Percentiles rank a stretch among this genome's conserved stretches.
Evolutionary conservation across 2,329 filamentous ascomycete species (phyloP).

Genomic region (Paraphaeosphaeria minitans): DNA sequence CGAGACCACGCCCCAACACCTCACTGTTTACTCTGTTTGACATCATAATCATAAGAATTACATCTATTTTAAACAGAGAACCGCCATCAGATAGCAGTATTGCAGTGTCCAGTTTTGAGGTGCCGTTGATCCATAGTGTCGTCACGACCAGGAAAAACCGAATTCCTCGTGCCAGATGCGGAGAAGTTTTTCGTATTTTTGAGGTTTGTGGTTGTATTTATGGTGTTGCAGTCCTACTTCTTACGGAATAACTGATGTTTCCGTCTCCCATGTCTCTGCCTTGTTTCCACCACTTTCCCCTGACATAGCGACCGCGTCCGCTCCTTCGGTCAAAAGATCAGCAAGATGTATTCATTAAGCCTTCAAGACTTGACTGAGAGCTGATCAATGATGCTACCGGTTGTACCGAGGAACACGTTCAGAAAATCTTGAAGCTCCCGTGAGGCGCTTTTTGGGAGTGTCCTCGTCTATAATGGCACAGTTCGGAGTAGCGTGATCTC

Average conservation of each 20-base stretch:
- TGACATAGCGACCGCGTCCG: not conserved
- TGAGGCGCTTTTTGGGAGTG: conserved; percentile 3
- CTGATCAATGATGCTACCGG: conserved; percentile 9
- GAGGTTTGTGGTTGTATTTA: not conserved
- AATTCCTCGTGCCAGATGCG: not conserved
- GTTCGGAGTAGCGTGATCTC: conserved; percentile 3
- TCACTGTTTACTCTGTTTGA: not conserved
- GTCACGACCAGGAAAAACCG: not conserved
- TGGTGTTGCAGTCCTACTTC: conserved; percentile 6
- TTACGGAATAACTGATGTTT: conserved; percentile 10
- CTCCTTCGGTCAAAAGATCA: conserved; percentile 11
- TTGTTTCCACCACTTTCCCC: not conserved
- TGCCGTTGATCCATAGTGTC: not conserved
- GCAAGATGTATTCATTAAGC: conserved; percentile 6
- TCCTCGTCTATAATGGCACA: not conserved
- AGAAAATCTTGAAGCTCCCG: conserved; percentile 5
- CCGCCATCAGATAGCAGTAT: not conserved
- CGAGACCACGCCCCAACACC: not conserved
- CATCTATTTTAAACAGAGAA: not conserved
- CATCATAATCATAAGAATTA: not conserved
- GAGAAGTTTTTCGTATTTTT: not conserved
- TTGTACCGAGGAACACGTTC: conserved; percentile 12
- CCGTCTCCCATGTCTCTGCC: conserved; percentile 2
- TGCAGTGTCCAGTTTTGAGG: not conserved
- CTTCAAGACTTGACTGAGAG: conserved; percentile 9